Base-by-base conservation (phyloP, 2,329 filamentous ascomycete genomes). In the Penicillium sp. region DNA sequence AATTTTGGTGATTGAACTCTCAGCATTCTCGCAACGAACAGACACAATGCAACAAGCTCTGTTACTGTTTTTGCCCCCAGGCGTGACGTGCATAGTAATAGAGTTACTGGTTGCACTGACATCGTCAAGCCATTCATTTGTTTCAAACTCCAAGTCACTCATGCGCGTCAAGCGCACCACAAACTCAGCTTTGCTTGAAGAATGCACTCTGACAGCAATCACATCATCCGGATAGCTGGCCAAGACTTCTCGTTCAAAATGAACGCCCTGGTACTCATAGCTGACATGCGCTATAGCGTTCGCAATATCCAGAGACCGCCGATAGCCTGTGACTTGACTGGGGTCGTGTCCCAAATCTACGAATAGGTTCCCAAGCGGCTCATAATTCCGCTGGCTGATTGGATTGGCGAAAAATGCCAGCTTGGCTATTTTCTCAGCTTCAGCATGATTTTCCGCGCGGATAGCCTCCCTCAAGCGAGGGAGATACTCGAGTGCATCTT, bases 341-440 rank as follows among this genome's bases (percentile, higher is more conserved):
- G 61, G 44, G 0, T 50, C 53, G 39, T 78, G 74, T 7, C 66
- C 71, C 54, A 78, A 74, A 26, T 77, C 73, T 4, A 79, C 36
- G n/a, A 70, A 73, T 8, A 76, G 60, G n/a, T 66, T 67, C 10
- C 71, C 72, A 1, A 75, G 61, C n/a, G 73, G 77, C 53, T 81
- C 78, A 56, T 79, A 81, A 55, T 79, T 75, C 36, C 78, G 70
- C 61, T 78, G 77, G 39, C 72, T 74, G 42, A 74, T 71, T 11
- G 78, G 78, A 11, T 70, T 76, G 23, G 75, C 73, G 56, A 78
- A 77, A 57, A 80, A 81, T 4, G 73, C 72, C 39, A 64, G 64
- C 42, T 69, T 62, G 26, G 72, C 70, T 16, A 79, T 59, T 45
- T 70, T 69, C 60, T 79, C 76, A 3, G 76, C 78, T 48, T 76